Base-by-base conservation (phyloP, 352 stramenopile species). In the Labyrinthula sp. region DNA sequence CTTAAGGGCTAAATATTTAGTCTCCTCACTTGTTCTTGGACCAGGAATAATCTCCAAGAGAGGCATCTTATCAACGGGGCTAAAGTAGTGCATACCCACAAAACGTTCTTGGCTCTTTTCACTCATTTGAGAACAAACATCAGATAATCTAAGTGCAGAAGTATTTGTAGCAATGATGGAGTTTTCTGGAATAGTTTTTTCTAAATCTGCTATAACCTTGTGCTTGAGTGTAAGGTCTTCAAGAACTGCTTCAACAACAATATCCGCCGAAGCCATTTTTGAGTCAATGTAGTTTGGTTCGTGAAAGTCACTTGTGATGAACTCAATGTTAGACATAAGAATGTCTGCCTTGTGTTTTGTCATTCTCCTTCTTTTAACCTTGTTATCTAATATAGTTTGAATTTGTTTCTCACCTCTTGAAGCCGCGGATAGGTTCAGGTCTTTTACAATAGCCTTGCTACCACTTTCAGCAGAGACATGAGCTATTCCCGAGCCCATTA, bases 51-150 rank as follows among this genome's bases (percentile, higher is more conserved):
- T 93, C 66, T 97, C 88, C 47, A 97, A 66, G 30, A 97, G 67
- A 18, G 83, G 85, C 89, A 97, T 97, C 33, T 68, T 78, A 9
- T 83, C 82, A 41, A 96, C 89, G 20, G 89, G 89, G 21, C 72
- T 92, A 62, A 97, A 97, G 67, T 95, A 97, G 68, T 97, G 89
- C 83, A 96, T 95, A 34, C 89, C 89, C 18, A 96, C 82, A 12
- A 92, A 72, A 40, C 83, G 84, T 55, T 89, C 65, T 9, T 77
- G 78, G 5, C 69, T 54, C 40, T 63, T 67, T 10, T 68, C 62
- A 18, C 67, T 73, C n/a, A n/a, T n/a, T n/a, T n/a, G n/a, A 34
- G 71, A 62, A 20, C 85, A 86, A 57, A 97, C 94, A 40, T 89
- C 75, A 5, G 67, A 72, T 54, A 97, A 89, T 12, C 83, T 82